These are phyloP conservation scores for Echinosophora koreensis DNA, from an alignment of 306 rosid species.

Conservation along the genomic window DNA sequence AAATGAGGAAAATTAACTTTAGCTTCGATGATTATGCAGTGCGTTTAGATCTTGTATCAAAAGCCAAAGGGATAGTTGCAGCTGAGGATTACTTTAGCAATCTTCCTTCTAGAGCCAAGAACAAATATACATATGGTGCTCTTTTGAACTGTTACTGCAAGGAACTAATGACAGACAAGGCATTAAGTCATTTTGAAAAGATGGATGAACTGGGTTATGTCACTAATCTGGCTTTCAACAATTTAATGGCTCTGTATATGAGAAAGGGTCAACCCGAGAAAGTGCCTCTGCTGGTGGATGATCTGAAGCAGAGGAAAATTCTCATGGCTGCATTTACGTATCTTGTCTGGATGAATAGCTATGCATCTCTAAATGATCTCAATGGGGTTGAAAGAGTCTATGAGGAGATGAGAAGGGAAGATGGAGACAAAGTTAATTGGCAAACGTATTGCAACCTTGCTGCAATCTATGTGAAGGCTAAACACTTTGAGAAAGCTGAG, in stretches of 20 bases:
- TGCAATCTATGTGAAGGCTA: conserved; percentile 73
- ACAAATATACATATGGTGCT: conserved; percentile 70
- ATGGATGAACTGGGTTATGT: conserved; percentile 63
- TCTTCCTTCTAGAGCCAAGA: conserved; percentile 59
- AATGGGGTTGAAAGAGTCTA: conserved; percentile 61
- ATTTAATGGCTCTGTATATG: conserved; percentile 75
- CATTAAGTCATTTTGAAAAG: conserved; percentile 58
- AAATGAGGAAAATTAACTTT: conserved; percentile 62
- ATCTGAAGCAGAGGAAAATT: conserved; percentile 71
- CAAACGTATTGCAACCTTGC: conserved; percentile 77
- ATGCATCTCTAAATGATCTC: conserved; percentile 55
- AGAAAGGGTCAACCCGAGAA: conserved; percentile 66
- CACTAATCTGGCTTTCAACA: conserved; percentile 58
- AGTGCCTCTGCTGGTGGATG: conserved; percentile 58
- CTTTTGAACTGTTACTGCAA: conserved; percentile 82
- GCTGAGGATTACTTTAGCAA: conserved; percentile 73
- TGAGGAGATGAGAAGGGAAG: conserved; percentile 68
- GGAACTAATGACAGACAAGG: conserved; percentile 67
- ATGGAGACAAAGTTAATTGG: conserved; percentile 56
- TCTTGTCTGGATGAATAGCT: conserved; percentile 83
- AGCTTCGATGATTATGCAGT: conserved; percentile 61
- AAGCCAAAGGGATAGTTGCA: conserved; percentile 65
- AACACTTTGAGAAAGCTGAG: conserved; percentile 70
- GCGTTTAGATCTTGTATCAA: conserved; percentile 70
- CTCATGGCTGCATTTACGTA: conserved; percentile 50